Conservation (phyloP, 257 asterid genomes). For the Lantana camara region DNA sequence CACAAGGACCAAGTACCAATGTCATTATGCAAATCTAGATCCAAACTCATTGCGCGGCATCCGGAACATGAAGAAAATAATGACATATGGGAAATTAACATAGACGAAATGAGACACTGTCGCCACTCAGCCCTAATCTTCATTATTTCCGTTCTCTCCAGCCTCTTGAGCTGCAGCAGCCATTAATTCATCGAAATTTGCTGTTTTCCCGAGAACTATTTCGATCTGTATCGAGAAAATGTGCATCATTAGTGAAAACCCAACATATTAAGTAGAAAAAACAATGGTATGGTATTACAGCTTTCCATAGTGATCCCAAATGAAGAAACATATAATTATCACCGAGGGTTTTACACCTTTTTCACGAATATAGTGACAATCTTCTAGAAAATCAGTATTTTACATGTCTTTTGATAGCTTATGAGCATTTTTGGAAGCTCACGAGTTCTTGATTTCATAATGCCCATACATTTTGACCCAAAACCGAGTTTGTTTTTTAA, state of each 20-base stretch:
- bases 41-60: constrained; percentile 14
- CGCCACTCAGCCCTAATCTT: constrained; percentile 35
- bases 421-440: background rate
- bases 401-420: background rate
- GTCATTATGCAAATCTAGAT: background rate
- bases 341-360: background rate
- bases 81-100: background rate
- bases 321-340: background rate
- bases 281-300: background rate
- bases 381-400: background rate
- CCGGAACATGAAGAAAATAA: background rate
- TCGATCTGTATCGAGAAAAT: constrained; percentile 52
- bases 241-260: background rate
- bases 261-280: background rate
- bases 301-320: background rate
- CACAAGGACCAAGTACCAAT: constrained; percentile 19
- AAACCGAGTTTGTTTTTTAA: background rate
- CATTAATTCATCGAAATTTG: constrained; percentile 72
- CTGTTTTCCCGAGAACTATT: constrained; percentile 67
- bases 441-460: background rate
- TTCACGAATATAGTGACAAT: background rate
- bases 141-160: constrained; percentile 45
- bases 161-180: constrained; percentile 59
- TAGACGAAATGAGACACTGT: background rate
- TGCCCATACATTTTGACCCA: background rate